These are phyloP conservation scores for Nemania diffusa DNA, from an alignment of 2,329 filamentous ascomycete genomes.

Conservation along the genomic window DNA sequence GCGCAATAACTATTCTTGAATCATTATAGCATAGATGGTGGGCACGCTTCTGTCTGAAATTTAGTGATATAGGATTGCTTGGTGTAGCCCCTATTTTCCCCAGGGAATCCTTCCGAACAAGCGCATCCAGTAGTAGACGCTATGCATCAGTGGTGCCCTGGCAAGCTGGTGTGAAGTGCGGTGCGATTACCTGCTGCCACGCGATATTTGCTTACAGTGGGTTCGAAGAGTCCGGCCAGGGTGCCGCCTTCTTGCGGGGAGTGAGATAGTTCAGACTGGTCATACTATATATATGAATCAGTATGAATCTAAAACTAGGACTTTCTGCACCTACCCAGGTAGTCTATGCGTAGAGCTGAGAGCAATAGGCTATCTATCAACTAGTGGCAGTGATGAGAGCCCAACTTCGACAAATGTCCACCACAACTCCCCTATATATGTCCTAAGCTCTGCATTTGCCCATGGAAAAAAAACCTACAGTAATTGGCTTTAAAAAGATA, in stretches of 20 bases:
- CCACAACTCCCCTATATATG: not conserved
- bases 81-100: conserved; percentile 40
- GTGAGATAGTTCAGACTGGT: conserved; percentile 7
- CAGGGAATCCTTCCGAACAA: conserved; percentile 36
- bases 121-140: conserved; percentile 20
- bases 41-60: conserved; percentile 39
- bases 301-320: conserved; percentile 19
- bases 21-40: conserved; percentile 27
- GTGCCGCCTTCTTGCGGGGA: conserved; percentile 16
- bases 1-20: conserved; percentile 35
- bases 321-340: not conserved
- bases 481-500: not conserved
- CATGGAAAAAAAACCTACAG: not conserved
- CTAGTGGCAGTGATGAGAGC: conserved; percentile 1
- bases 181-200: conserved; percentile 37
- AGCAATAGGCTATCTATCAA: conserved; percentile 33
- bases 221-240: conserved; percentile 18
- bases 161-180: conserved; percentile 13
- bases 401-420: not conserved
- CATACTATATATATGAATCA: not conserved
- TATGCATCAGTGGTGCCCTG: conserved; percentile 4
- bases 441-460: not conserved
- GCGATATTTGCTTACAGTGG: conserved; percentile 38
- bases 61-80: conserved; percentile 28
- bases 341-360: not conserved